Evolutionary conservation across 2,329 filamentous ascomycete species (phyloP).

Genomic region (Tolypocladium ophioglossoides): DNA sequence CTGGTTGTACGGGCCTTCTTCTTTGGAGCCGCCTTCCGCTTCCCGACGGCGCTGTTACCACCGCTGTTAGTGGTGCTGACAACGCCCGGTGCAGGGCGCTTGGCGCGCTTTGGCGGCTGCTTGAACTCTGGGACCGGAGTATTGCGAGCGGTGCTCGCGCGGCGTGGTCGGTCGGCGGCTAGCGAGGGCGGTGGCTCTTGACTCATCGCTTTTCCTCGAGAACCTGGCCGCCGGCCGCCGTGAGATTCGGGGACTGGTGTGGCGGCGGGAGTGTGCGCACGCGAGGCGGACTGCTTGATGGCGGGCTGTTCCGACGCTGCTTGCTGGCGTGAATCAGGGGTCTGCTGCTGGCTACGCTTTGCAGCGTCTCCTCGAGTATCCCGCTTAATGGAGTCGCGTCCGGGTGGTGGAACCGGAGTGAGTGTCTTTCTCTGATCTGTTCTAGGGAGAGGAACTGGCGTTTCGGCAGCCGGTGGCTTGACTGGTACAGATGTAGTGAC

Average conservation of each 20-base stretch:
- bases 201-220: conserved; percentile 41
- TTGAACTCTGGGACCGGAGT: conserved; percentile 41
- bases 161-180: conserved; percentile 42
- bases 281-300: conserved; percentile 20
- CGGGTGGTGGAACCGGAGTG: conserved; percentile 17
- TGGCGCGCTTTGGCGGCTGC: conserved; percentile 45
- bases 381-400: conserved; percentile 23
- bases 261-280: conserved; percentile 23
- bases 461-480: conserved; percentile 22
- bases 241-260: conserved; percentile 23
- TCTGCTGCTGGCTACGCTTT: conserved; percentile 29
- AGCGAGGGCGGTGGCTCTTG: conserved; percentile 39
- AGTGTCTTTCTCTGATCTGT: conserved; percentile 20
- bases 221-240: conserved; percentile 33
- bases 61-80: conserved; percentile 53
- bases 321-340: conserved; percentile 7
- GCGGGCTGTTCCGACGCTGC: conserved; percentile 7
- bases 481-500: conserved; percentile 16
- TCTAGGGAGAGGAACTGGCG: conserved; percentile 25
- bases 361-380: conserved; percentile 34
- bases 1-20: conserved; percentile 48
- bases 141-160: conserved; percentile 45
- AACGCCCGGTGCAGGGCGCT: conserved; percentile 61
- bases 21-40: conserved; percentile 57
- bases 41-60: conserved; percentile 58